Base-by-base conservation (phyloP, 805 yeast genomes). In the Candida fluviatilis region DNA sequence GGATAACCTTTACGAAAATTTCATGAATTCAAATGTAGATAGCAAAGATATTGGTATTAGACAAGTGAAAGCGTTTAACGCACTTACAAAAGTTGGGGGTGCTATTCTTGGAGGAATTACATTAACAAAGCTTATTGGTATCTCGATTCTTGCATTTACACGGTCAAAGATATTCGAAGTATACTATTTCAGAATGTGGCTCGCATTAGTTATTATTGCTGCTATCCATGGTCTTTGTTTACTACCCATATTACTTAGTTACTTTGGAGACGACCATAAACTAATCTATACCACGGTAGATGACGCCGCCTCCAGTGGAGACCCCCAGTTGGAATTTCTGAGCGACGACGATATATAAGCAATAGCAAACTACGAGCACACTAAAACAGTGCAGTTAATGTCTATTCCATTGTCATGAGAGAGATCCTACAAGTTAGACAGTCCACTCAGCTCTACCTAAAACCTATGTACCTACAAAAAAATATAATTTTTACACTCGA, bases 181-280 rank as follows among this genome's bases (percentile, higher is more conserved):
- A 1, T 91, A 87, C 60, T 91, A 93, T 58, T 91, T 91, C 70
- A 67, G 95, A 43, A 90, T 91, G 96, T 91, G 98, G 98, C 62
- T 85, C 10, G 69, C 89, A 1, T 68, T 91, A 42, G 82, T 91
- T 6, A 44, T 84, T 1, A 66, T 85, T 39, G 96, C 95, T 1
- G 78, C 90, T 0, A 47, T 84, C 1, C 97, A 91, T 57, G 76
- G 93, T 3, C 68, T 91, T 37, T 71, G 85, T 27, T 76, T 91
- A 40, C 65, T 91, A 37, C 99, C 99, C 0, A 76, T 87, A 4
- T 56, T 83, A 18, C 65, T 91, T 28, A 73, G 87, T 18, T 61
- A 69, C 36, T 66, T 54, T 42, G 58, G 58, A 12, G 46, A 36
- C 26, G 36, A 43, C 25, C 34, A 36, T 25, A 30, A 37, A 16